These are phyloP conservation scores for Nepenthes gracilis DNA, from an alignment of 148 eudicot species.

Conservation along the genomic window DNA sequence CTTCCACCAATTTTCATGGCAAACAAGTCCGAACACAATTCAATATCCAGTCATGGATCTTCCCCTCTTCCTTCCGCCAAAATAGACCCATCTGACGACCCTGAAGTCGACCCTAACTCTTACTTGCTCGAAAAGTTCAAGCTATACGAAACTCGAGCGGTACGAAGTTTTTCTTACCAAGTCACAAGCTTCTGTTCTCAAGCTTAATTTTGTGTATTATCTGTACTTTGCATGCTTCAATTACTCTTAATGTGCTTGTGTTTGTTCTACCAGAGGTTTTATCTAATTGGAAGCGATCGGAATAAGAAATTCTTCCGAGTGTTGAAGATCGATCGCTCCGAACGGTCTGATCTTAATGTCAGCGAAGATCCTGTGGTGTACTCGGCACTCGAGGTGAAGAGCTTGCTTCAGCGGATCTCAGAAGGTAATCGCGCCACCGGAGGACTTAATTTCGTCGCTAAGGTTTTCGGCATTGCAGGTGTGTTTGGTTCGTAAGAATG, in stretches of 20 bases:
- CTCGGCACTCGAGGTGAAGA: conserved; percentile 73
- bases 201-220: not conserved
- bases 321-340: conserved; percentile 85
- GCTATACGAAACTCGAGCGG: conserved; percentile 94
- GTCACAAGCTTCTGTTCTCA: not conserved
- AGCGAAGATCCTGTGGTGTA: conserved; percentile 97
- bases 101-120: conserved; percentile 53
- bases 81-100: conserved; percentile 34
- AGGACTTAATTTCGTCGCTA: conserved; percentile 68
- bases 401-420: conserved; percentile 71
- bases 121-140: conserved; percentile 83
- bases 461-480: conserved; percentile 92
- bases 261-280: conserved; percentile 47
- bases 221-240: not conserved
- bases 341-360: conserved; percentile 72
- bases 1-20: conserved; percentile 25
- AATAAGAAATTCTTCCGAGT: conserved; percentile 70
- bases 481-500: conserved; percentile 2
- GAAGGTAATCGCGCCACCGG: conserved; percentile 97
- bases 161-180: conserved; percentile 4
- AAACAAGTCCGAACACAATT: conserved; percentile 26
- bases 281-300: conserved; percentile 86
- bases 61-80: conserved; percentile 28
- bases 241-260: not conserved
- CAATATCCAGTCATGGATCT: conserved; percentile 19